Evolutionary conservation across 2,329 filamentous ascomycete species (phyloP), one percentile per base, ranked within the genome.

Genomic region (Setomelanomma holmii): DNA sequence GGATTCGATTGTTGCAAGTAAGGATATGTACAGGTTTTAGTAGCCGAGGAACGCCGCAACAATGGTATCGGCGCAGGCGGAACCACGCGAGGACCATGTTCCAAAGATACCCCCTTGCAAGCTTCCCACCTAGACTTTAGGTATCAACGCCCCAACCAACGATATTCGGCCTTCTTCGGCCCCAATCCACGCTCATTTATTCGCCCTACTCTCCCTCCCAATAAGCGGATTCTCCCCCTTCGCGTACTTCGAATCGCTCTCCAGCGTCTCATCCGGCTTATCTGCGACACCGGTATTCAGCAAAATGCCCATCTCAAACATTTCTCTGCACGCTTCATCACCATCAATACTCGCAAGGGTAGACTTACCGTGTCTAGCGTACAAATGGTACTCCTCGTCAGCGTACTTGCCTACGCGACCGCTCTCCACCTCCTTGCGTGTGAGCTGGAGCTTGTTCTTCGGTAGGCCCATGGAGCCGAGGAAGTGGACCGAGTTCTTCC

Each of bases 401-500:
- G 66, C 56, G 59, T 78, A 79, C 61, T 66, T 74, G 40, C 71
- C 71, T 14, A 75, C 67, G 19, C 66, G 60, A 2, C 85, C 85
- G 42, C 67, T 78, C 75, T 86, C 83, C 5, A 88, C 84, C 17
- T 88, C 83, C 62, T 80, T 78, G 53, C 85, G 76, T 3, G 80
- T 82, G 53, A 87, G 70, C 12, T 67, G 71, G 46, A 85, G 76
- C 71, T 86, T 84, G 50, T 74, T 77, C 77, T 81, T 84, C 49
- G 78, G 79, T 61, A 87, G 74, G 40, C 86, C 86, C 86, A 88
- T 88, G 36, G 82, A 85, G 20, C 78, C 79, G 19, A 88, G 75
- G 67, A 81, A 88, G 2, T 72, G 59, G 12, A 88, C 76, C 5
- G 78, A 85, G 55, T 96, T 87, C 69, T 81, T 88, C 91, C 92